Base-by-base conservation (phyloP, 371 early-diverging fungal genomes). In the Phascolomyces articulosus region DNA sequence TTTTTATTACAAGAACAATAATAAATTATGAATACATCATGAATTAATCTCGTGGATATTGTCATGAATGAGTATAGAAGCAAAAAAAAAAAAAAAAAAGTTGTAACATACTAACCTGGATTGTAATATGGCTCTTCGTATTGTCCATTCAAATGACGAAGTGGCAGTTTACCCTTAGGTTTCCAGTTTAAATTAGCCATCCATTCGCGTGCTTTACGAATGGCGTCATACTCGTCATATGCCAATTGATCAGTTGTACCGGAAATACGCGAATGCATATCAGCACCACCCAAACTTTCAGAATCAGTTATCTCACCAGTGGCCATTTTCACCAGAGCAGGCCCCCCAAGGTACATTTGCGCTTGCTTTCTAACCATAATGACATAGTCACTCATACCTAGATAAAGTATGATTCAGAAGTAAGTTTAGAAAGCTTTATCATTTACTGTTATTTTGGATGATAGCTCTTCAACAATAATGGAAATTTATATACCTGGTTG, bases 261-360 rank as follows among this genome's bases (percentile, higher is more conserved):
- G 11, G 88, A 89, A 49, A 84, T 74, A 41, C 89, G 80, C 34
- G 86, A 84, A 62, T 92, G 92, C 92, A 92, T 92, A 58, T 87
- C 87, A 13, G 91, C 92, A 11, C 92, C 92, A 55, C 92, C 92
- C 2, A 92, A 67, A 62, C 83, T 85, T 65, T 92, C 92, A 2
- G 87, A 84, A 71, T 90, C 90, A 2, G 86, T 85, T 6, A 87
- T 68, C 72, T 92, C 92, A 55, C 91, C 91, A 0, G 91, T 92
- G 6, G 92, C 92, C 90, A 90, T 89, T 67, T 90, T 80, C 21
- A 92, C 92, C 38, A 92, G 64, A 18, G 92, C 91, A 20, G 92
- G 92, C 7, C 92, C 92, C 40, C 91, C 92, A 20, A 92, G 68
- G 62, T 86, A 92, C 1, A 92, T 90, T 64, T 88, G 86, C 2